Conservation (phyloP, 2,329 filamentous ascomycete species). For the Talaromyces albobiverticillius region DNA sequence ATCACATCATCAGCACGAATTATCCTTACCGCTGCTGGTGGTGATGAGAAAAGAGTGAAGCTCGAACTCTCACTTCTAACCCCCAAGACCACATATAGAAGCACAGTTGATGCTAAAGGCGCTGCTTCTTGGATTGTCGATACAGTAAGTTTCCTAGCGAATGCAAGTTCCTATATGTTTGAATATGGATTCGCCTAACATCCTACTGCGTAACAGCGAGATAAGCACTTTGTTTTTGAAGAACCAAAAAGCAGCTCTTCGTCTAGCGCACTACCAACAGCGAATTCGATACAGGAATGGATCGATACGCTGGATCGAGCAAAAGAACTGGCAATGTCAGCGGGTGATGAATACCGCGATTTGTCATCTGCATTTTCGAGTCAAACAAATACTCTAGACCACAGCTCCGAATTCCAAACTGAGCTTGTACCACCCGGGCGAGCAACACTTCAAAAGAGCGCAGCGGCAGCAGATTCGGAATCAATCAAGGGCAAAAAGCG, state of each 20-base stretch:
- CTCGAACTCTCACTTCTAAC: conserved; percentile 81
- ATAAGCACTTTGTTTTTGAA: conserved; percentile 90
- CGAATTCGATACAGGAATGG: conserved; percentile 82
- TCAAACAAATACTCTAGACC: conserved; percentile 45
- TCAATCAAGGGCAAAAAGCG: conserved; percentile 59
- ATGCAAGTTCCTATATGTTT: conserved; percentile 10
- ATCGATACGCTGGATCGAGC: conserved; percentile 83
- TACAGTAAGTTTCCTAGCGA: conserved; percentile 64
- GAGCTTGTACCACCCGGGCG: conserved; percentile 40
- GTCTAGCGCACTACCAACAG: conserved; percentile 59
- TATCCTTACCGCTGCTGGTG: conserved; percentile 83
- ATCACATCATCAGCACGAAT: conserved; percentile 89
- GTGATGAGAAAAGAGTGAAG: conserved; percentile 94
- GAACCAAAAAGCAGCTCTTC: conserved; percentile 70
- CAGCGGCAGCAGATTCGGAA: conserved; percentile 45
- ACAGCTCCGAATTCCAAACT: conserved; percentile 36
- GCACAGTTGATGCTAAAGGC: conserved; percentile 80
- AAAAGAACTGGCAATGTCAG: conserved; percentile 76
- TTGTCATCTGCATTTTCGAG: conserved; percentile 72
- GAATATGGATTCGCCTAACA: neutral
- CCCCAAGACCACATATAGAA: conserved; percentile 74
- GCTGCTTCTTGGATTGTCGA: conserved; percentile 87
- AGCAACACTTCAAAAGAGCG: conserved; percentile 42
- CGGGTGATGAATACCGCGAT: conserved; percentile 68
- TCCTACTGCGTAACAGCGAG: conserved; percentile 57